Conservation (phyloP, 768 basidiomycete species). For the Leccinum disarticulatum region DNA sequence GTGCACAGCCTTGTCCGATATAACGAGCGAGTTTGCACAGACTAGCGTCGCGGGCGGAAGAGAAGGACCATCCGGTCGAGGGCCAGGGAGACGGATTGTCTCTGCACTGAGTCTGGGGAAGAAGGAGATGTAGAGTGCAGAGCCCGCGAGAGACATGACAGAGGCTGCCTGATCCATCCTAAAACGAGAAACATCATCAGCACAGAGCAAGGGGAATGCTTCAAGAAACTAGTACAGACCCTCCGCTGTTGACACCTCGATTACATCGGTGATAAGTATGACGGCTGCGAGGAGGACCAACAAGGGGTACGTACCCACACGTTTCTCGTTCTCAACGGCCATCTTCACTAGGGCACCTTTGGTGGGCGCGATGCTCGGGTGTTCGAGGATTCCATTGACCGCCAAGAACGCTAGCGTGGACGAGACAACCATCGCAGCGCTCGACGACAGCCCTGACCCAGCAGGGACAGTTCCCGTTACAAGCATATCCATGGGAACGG, state of each 20-base stretch:
- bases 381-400: conserved; percentile 63
- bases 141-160: conserved; percentile 67
- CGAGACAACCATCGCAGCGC: conserved; percentile 88
- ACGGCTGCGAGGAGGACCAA: neutral
- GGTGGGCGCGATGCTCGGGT: conserved; percentile 26
- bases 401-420: conserved; percentile 80
- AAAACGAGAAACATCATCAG: conserved; percentile 2
- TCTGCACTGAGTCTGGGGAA: conserved; percentile 69
- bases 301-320: conserved; percentile 53
- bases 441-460: conserved; percentile 84
- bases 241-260: conserved; percentile 72
- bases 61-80: conserved; percentile 17
- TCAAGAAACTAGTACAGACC: conserved; percentile 42
- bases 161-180: conserved; percentile 94
- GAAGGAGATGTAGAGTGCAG: conserved; percentile 81
- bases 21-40: conserved; percentile 61
- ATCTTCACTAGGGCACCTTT: conserved; percentile 77
- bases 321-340: conserved; percentile 81
- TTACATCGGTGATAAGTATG: neutral
- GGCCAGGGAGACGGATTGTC: conserved; percentile 59
- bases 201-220: neutral
- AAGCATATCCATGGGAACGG: conserved; percentile 68
- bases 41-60: conserved; percentile 30
- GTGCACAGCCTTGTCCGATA: conserved; percentile 75
- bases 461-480: conserved; percentile 83